Evolutionary conservation across 2,329 filamentous ascomycete genomes (phyloP).

Genomic region (Fusarium verticillioides): DNA sequence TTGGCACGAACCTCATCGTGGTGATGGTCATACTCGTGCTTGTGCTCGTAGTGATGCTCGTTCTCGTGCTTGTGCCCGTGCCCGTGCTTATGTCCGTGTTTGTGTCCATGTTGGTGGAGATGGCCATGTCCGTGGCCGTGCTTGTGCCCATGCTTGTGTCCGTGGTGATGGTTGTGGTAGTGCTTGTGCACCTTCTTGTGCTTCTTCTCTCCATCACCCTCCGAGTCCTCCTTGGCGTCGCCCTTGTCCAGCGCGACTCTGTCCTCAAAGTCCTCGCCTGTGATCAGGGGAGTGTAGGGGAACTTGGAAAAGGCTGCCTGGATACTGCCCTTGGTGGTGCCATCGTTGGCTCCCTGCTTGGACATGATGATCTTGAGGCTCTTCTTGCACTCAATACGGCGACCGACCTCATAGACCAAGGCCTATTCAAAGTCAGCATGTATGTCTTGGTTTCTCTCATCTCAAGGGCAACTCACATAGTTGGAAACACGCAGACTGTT

Average conservation of each 20-base stretch:
- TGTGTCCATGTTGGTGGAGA: not conserved
- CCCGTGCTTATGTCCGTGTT: conserved; percentile 7
- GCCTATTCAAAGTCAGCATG: conserved; percentile 28
- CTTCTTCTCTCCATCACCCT: conserved; percentile 4
- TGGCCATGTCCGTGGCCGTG: conserved; percentile 6
- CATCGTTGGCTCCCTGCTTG: conserved; percentile 47
- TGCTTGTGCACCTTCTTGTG: conserved; percentile 15
- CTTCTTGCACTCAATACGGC: conserved; percentile 44
- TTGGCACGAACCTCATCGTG: conserved; percentile 7
- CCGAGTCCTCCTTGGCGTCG: not conserved
- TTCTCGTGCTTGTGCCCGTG: not conserved
- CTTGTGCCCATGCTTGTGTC: not conserved
- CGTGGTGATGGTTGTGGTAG: conserved; percentile 4
- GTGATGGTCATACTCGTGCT: not conserved
- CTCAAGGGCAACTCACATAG: conserved; percentile 19
- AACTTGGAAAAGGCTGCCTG: conserved; percentile 44
- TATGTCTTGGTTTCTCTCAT: not conserved
- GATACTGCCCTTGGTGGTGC: conserved; percentile 43
- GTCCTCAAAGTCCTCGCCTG: conserved; percentile 45
- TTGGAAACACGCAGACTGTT: conserved; percentile 47
- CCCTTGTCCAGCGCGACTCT: conserved; percentile 8
- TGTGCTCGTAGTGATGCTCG: not conserved
- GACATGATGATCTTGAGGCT: conserved; percentile 41
- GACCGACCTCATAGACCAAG: conserved; percentile 44
- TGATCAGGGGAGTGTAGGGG: conserved; percentile 44